Percentiles rank a stretch among this genome's conserved stretches.
These are phyloP conservation scores for Coemansia sp. DNA, from an alignment of 371 early-diverging fungal species.

Conservation along the genomic window DNA sequence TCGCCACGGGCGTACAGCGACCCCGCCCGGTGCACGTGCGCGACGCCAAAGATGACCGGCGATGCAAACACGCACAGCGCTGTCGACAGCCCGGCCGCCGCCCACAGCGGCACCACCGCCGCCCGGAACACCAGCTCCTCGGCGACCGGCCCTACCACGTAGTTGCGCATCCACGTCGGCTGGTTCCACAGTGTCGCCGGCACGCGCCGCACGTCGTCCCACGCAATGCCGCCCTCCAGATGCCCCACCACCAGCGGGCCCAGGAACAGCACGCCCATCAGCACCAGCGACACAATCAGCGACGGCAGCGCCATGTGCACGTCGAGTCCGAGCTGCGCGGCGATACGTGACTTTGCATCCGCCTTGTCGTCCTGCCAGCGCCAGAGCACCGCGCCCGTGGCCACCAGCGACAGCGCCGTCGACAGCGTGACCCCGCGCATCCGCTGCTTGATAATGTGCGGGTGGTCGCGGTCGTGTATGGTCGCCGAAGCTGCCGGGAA, in stretches of 20 bases:
- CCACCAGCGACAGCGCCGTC: slow-evolving; percentile 19
- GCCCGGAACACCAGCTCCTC: slow-evolving; percentile 61
- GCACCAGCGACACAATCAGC: slow-evolving; percentile 11
- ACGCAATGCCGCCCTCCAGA: slow-evolving; percentile 21
- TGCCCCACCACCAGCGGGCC: slow-evolving; percentile 48
- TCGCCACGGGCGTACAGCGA: slow-evolving; percentile 1
- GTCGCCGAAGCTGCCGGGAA: slow-evolving; percentile 5
- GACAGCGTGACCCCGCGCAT: slow-evolving; percentile 33
- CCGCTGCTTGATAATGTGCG: slow-evolving; percentile 46
- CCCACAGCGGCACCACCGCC: slow-evolving; percentile 53
- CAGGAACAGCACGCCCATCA: slow-evolving; percentile 34
- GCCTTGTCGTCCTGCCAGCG: not conserved
- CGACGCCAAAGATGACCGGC: slow-evolving; percentile 58
- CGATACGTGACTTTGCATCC: no score
- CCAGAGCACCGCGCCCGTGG: slow-evolving; percentile 10
- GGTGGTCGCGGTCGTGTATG: slow-evolving; percentile 45
- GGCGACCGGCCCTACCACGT: slow-evolving; percentile 53
- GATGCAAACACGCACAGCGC: slow-evolving; percentile 31
- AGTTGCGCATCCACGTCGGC: slow-evolving; percentile 22
- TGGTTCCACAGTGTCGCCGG: slow-evolving; percentile 3
- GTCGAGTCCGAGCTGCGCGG: slow-evolving; percentile 5
- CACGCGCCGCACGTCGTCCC: slow-evolving; percentile 1
- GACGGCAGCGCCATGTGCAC: slow-evolving; percentile 4
- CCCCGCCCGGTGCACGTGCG: slow-evolving; percentile 45
- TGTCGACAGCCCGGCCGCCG: slow-evolving; percentile 24